Percentiles rank a stretch among this genome's conserved stretches.
These are phyloP conservation scores for Bipolaris gigantea DNA, from an alignment of 2,329 filamentous ascomycete species.

Conservation along the genomic window DNA sequence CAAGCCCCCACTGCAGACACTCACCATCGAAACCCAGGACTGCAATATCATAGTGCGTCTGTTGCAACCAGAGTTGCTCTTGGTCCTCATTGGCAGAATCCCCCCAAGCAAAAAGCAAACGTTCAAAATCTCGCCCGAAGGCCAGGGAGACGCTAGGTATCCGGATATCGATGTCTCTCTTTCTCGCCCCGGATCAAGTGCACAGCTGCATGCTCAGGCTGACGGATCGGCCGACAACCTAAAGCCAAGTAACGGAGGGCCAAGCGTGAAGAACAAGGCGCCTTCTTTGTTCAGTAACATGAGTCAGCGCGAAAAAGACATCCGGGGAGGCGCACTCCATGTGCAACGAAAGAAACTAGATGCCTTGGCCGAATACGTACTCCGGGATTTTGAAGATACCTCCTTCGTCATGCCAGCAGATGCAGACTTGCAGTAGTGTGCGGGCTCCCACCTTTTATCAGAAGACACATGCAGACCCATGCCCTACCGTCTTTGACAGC, in stretches of 20 bases:
- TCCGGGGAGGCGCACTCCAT: conserved; percentile 48
- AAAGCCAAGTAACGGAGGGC: conserved; percentile 5
- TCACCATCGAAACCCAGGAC: conserved; percentile 51
- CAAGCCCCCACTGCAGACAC: conserved; percentile 44
- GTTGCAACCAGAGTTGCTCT: conserved; percentile 51
- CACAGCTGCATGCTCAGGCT: conserved; percentile 6
- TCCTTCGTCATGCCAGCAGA: conserved; percentile 54
- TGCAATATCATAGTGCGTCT: conserved; percentile 52
- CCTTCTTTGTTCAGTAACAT: conserved; percentile 43
- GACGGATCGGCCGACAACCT: conserved; percentile 8
- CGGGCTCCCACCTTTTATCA: background rate
- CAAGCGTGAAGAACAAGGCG: conserved; percentile 21
- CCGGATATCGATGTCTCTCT: conserved; percentile 25
- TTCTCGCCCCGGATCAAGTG: conserved; percentile 10
- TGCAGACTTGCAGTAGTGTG: conserved; percentile 37
- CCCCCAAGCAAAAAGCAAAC: conserved; percentile 45
- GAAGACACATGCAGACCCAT: background rate
- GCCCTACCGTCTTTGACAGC: background rate
- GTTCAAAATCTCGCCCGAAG: conserved; percentile 51
- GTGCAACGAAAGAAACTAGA: conserved; percentile 55
- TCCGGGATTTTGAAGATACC: conserved; percentile 49
- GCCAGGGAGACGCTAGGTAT: conserved; percentile 45
- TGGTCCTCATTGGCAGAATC: conserved; percentile 53
- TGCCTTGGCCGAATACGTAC: conserved; percentile 49
- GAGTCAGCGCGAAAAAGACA: conserved; percentile 42